Percentiles rank a stretch among this genome's conserved stretches.
Evolutionary conservation across 495 filamentous ascomycete genomes (phyloP).

Genomic region (Umbilicaria muhlenbergii): DNA sequence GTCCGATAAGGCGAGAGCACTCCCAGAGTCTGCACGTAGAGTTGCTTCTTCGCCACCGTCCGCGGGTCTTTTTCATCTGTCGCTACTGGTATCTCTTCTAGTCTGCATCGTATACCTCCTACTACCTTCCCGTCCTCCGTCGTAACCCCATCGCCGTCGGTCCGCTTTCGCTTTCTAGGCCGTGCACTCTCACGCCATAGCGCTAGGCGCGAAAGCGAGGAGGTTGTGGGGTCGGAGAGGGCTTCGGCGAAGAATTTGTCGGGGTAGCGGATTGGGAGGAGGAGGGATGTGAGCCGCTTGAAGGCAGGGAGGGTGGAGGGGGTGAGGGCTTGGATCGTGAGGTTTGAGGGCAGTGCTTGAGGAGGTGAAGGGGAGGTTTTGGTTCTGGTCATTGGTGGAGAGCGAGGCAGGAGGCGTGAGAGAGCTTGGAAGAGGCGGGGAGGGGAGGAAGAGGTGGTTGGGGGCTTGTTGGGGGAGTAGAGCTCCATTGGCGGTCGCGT

Average conservation of each 20-base stretch:
- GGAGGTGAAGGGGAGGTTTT: no score
- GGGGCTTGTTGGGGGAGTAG: slow-evolving; percentile 12
- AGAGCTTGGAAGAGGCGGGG: slow-evolving; percentile 37
- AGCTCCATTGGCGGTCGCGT: no score
- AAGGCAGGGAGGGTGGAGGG: slow-evolving; percentile 54
- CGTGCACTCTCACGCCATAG: slow-evolving; percentile 41
- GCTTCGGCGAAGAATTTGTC: slow-evolving; percentile 71
- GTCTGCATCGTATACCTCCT: slow-evolving; percentile 70
- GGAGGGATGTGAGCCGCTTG: slow-evolving; percentile 64
- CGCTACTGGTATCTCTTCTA: slow-evolving; percentile 32
- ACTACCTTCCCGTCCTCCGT: slow-evolving; percentile 37
- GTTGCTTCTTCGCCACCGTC: slow-evolving; percentile 16
- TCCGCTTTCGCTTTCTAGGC: slow-evolving; percentile 21
- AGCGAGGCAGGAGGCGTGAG: slow-evolving; percentile 24
- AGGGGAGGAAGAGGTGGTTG: slow-evolving; percentile 14
- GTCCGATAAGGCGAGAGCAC: slow-evolving; percentile 70
- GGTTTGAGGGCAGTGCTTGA: slow-evolving; percentile 24
- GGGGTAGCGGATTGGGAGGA: slow-evolving; percentile 79
- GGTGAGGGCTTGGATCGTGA: slow-evolving; percentile 41
- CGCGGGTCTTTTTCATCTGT: neutral
- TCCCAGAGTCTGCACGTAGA: slow-evolving; percentile 83
- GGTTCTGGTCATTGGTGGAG: neutral
- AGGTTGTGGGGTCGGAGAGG: slow-evolving; percentile 47
- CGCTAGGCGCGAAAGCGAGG: slow-evolving; percentile 64
- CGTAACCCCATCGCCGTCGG: neutral